Evolutionary conservation across 1,284 basidiomycete species (phyloP).

Genomic region (Sporisorium graminicola): DNA sequence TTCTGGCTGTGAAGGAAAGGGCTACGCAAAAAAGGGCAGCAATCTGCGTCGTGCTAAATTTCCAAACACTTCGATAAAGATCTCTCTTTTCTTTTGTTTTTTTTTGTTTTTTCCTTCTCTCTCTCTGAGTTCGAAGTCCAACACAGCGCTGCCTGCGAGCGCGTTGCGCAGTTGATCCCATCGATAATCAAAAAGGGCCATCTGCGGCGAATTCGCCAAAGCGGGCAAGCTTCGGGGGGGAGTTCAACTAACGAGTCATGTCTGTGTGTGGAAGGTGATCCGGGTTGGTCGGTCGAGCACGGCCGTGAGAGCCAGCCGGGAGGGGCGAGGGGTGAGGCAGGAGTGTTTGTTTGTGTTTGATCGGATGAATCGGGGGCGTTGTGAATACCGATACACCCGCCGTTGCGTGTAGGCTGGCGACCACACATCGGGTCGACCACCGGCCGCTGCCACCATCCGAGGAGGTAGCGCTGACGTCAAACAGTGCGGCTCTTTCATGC

Average conservation of each 20-base stretch:
- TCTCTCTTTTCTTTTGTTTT: constrained; percentile 11
- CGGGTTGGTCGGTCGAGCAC: constrained; percentile 32
- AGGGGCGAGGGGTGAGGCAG: background rate
- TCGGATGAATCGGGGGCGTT: constrained; percentile 15
- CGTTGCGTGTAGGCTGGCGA: background rate
- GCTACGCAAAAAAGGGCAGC: background rate
- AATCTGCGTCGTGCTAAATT: constrained; percentile 25
- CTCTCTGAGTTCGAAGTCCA: constrained; percentile 2
- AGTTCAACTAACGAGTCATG: constrained; percentile 11
- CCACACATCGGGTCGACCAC: constrained; percentile 16
- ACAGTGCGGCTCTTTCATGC: constrained; percentile 6
- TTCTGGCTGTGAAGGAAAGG: background rate
- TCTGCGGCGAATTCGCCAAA: constrained; percentile 23
- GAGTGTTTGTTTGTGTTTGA: constrained; percentile 10
- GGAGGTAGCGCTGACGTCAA: constrained; percentile 13
- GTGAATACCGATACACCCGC: background rate
- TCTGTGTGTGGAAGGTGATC: background rate
- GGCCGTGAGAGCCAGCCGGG: constrained; percentile 4
- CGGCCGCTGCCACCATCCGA: constrained; percentile 13
- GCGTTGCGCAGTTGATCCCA: constrained; percentile 13
- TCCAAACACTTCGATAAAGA: constrained; percentile 28
- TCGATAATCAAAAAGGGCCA: constrained; percentile 28
- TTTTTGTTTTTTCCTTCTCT: background rate
- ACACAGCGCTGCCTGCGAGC: background rate
- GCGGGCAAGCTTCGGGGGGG: background rate